Conservation (phyloP, 225 moss, liverwort and hornwort species). For the Bryoerythrophyllum caledonicum region DNA sequence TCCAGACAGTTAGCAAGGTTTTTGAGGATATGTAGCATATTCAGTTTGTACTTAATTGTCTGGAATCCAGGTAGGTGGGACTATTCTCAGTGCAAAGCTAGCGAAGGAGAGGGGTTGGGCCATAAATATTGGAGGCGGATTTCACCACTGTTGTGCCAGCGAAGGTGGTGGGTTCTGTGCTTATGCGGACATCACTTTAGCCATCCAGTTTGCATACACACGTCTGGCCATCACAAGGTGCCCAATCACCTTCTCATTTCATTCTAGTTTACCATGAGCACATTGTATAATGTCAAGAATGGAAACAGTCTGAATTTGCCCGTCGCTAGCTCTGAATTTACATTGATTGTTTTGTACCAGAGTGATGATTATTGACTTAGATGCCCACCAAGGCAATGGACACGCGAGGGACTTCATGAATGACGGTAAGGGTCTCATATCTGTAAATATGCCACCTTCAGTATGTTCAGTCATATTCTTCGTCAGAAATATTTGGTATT, state of each 20-base stretch:
- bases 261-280: neutral
- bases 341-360: slow-evolving; percentile 41
- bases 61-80: slow-evolving; percentile 81
- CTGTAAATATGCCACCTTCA: neutral
- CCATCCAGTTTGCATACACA: slow-evolving; percentile 83
- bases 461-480: neutral
- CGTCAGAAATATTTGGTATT: neutral
- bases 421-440: slow-evolving; percentile 51
- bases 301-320: neutral
- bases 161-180: slow-evolving; percentile 96
- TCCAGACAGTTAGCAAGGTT: neutral
- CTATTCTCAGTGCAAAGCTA: slow-evolving; percentile 82
- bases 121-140: slow-evolving; percentile 95
- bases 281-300: neutral
- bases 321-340: too few relatives aligned
- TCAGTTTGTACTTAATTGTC: neutral
- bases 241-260: neutral
- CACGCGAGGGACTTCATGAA: slow-evolving; percentile 83
- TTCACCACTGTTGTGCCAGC: slow-evolving; percentile 85
- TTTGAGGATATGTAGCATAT: neutral
- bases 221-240: slow-evolving; percentile 69
- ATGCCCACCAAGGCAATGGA: slow-evolving; percentile 99
- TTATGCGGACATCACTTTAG: slow-evolving; percentile 94
- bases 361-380: slow-evolving; percentile 97
- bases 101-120: slow-evolving; percentile 97